Base-by-base conservation (phyloP, 140 eudicot species). In the Senecio squalidus region DNA sequence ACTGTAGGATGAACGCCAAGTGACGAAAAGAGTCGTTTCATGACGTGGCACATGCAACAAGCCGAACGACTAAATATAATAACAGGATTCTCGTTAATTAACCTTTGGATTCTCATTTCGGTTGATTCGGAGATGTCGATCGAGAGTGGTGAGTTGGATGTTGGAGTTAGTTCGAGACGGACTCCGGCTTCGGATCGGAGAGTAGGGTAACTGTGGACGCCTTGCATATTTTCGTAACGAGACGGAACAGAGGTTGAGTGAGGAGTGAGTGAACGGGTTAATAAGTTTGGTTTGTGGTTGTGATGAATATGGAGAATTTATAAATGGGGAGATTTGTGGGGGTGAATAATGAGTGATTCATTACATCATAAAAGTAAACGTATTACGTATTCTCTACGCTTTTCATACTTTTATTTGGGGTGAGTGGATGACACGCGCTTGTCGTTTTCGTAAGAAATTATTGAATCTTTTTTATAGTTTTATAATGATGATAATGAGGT, bases 1-100 rank as follows among this genome's bases (percentile, higher is more conserved):
- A 92, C 96, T 33, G 95, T 92, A 18, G 98, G 96, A 77, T 84
- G 86, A 30, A 88, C 96, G 2, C 98, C 93, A 1, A 87, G 46
- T 26, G 84, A 64, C 11, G 85, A 76, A 16, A 92, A 71, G 36
- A 92, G 78, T 6, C 76, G 71, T 64, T 66, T 75, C 98, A 92
- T 92, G 80, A 84, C 98, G 78, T 87, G 93, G 79, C 96, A 92
- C 98, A 92, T 87, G 93, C 95, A 92, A 34, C 98, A 92, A 7
- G 81, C 48, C 2, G 93, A 27, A 1, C 93, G 85, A 70, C 87
- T 87, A 74, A 92, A 92, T 55, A 92, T 92, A 44, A 92, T 69
- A 21, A 82, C 89, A 5, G 96, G 89, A 24, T 84, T 92, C 70
- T 92, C 98, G 0, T 79, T 28, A 2, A 92, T 76, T 10, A 92